These are phyloP conservation scores for Fusarium caatingaense DNA, from an alignment of 2,329 filamentous ascomycete genomes.

Conservation along the genomic window DNA sequence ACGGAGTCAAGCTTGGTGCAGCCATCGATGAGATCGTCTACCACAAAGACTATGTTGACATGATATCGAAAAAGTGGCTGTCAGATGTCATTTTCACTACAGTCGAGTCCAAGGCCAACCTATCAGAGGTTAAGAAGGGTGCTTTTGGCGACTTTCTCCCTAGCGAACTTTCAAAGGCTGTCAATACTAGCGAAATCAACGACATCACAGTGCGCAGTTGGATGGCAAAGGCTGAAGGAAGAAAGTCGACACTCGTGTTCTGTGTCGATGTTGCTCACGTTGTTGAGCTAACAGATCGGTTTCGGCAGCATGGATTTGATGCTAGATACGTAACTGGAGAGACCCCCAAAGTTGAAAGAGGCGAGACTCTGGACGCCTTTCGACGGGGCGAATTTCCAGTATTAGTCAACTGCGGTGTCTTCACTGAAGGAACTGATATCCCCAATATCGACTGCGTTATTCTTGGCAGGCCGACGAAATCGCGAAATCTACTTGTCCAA, in stretches of 20 bases:
- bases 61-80: constrained; percentile 90
- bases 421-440: constrained; percentile 97
- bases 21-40: constrained; percentile 97
- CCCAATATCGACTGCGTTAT: constrained; percentile 96
- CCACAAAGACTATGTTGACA: constrained; percentile 78
- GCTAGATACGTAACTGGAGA: constrained; percentile 88
- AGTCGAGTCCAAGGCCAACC: constrained; percentile 82
- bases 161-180: constrained; percentile 79
- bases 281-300: constrained; percentile 76
- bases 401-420: constrained; percentile 93
- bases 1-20: constrained; percentile 82
- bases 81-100: constrained; percentile 95
- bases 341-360: constrained; percentile 76
- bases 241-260: constrained; percentile 91
- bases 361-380: constrained; percentile 79
- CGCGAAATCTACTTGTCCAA: constrained; percentile 92
- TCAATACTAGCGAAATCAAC: constrained; percentile 86
- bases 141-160: constrained; percentile 80
- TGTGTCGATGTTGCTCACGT: constrained; percentile 93
- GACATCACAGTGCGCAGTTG: constrained; percentile 87
- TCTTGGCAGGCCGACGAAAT: constrained; percentile 87
- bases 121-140: constrained; percentile 74
- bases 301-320: constrained; percentile 81
- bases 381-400: constrained; percentile 82
- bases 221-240: constrained; percentile 77